These are phyloP conservation scores for Favolaschia claudopus DNA, from an alignment of 768 basidiomycete species.

Conservation along the genomic window DNA sequence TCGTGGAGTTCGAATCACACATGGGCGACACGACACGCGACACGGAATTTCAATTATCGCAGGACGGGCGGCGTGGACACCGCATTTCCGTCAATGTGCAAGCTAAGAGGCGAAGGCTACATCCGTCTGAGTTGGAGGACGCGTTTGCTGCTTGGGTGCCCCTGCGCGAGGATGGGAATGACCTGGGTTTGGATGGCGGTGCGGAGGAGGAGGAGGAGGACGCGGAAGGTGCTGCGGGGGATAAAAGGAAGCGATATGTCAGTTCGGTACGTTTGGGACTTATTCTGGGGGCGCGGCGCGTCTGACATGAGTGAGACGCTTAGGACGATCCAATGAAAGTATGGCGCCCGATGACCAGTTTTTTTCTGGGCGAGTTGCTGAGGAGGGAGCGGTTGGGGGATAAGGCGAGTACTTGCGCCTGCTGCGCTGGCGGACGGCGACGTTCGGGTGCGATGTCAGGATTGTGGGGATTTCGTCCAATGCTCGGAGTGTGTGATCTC, in stretches of 20 bases:
- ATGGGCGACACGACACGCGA: too few species aligned
- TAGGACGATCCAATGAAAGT: background rate
- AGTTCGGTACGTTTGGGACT: background rate
- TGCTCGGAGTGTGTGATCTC: background rate
- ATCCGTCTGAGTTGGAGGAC: too few species aligned
- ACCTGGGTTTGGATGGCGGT: too few species aligned
- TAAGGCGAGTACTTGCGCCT: background rate
- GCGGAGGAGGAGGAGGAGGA: too few species aligned
- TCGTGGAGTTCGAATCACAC: too few species aligned
- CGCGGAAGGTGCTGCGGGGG: too few species aligned
- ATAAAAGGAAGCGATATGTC: background rate
- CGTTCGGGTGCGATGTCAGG: background rate
- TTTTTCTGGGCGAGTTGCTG: background rate
- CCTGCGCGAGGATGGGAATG: too few species aligned
- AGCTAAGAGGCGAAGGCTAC: too few species aligned
- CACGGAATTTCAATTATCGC: too few species aligned
- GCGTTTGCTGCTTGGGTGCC: too few species aligned
- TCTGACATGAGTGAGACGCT: background rate
- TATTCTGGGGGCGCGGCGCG: background rate
- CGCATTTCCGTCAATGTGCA: too few species aligned
- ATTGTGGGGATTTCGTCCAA: constrained; percentile 2
- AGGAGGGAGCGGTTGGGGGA: background rate
- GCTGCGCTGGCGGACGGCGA: background rate
- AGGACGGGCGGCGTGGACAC: too few species aligned
- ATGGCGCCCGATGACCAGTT: background rate